phyloP scores from a whole-genome alignment of 768 basidiomycete species.

The Suillus discolor region DNA sequence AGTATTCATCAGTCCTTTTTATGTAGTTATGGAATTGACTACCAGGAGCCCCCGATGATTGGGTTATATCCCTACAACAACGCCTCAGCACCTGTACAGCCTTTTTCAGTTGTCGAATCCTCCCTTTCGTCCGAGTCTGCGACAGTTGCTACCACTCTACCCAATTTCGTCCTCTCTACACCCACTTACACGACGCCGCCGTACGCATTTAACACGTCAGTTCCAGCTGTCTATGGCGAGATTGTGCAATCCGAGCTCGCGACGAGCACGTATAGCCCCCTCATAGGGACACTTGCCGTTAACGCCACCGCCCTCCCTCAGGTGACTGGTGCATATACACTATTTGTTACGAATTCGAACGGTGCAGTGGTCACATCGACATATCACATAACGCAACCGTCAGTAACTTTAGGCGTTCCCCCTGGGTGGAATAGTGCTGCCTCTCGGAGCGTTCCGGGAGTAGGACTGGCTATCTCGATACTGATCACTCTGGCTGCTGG shows the following conservation, averaged over 20 bases:
- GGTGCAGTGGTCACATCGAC: conserved; percentile 58
- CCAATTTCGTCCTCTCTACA: conserved; percentile 69
- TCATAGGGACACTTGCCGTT: conserved; percentile 45
- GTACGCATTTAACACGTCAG: conserved; percentile 71
- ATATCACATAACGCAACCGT: conserved; percentile 46
- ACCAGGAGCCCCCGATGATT: conserved; percentile 73
- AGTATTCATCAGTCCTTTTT: conserved; percentile 10
- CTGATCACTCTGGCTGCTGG: conserved; percentile 16
- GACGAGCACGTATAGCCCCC: conserved; percentile 68
- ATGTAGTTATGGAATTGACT: conserved; percentile 70
- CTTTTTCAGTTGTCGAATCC: conserved; percentile 45
- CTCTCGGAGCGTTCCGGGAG: conserved; percentile 13
- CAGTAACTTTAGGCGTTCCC: conserved; percentile 62
- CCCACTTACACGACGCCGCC: conserved; percentile 63
- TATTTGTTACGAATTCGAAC: conserved; percentile 56
- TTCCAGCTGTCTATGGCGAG: conserved; percentile 54
- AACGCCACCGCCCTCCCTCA: conserved; percentile 60
- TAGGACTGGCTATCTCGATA: conserved; percentile 15
- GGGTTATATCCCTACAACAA: conserved; percentile 70
- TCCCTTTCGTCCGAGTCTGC: conserved; percentile 64
- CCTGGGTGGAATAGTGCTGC: conserved; percentile 51
- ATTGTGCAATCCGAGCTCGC: conserved; percentile 65
- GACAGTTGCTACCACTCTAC: conserved; percentile 67
- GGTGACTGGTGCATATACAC: conserved; percentile 54
- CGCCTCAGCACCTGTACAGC: conserved; percentile 42